Evolutionary conservation across 2,329 filamentous ascomycete species (phyloP).

Genomic region (Xylariaceae sp.): DNA sequence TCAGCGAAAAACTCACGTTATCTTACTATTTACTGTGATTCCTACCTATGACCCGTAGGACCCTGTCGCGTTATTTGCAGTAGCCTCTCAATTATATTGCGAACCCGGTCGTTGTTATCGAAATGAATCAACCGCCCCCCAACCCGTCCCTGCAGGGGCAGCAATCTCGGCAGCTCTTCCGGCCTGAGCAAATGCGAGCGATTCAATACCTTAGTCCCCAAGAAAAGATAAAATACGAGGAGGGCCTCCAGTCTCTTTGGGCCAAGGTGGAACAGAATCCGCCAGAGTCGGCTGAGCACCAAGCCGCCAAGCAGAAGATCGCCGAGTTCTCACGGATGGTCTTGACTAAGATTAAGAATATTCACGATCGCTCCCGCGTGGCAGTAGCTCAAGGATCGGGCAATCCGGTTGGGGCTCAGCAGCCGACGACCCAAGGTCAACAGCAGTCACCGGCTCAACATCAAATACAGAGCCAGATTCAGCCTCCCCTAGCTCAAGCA

Average conservation of each 20-base stretch:
- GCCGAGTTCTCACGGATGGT: slow-evolving; percentile 56
- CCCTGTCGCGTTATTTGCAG: neutral
- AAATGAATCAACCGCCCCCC: slow-evolving; percentile 18
- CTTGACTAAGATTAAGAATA: slow-evolving; percentile 40
- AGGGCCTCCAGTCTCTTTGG: slow-evolving; percentile 51
- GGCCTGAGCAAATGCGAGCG: slow-evolving; percentile 47
- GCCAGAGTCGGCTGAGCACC: slow-evolving; percentile 42
- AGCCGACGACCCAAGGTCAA: slow-evolving; percentile 6
- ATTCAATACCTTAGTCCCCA: slow-evolving; percentile 46
- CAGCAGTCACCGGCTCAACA: slow-evolving; percentile 6
- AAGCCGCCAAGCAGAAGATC: slow-evolving; percentile 52
- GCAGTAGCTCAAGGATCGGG: slow-evolving; percentile 14
- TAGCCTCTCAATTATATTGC: neutral
- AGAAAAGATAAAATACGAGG: slow-evolving; percentile 55
- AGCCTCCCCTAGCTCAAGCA: slow-evolving; percentile 19
- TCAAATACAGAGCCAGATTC: slow-evolving; percentile 16
- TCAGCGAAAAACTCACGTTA: neutral
- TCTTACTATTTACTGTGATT: neutral
- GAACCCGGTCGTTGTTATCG: neutral
- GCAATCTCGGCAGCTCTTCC: slow-evolving; percentile 27
- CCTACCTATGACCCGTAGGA: neutral
- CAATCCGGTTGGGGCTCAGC: neutral
- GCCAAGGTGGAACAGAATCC: slow-evolving; percentile 42
- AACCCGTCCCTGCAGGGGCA: slow-evolving; percentile 23
- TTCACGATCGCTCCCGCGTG: slow-evolving; percentile 29